Percentiles rank a stretch among this genome's conserved stretches.
Conservation (phyloP, 257 asterid genomes). For the Mentha longifolia region DNA sequence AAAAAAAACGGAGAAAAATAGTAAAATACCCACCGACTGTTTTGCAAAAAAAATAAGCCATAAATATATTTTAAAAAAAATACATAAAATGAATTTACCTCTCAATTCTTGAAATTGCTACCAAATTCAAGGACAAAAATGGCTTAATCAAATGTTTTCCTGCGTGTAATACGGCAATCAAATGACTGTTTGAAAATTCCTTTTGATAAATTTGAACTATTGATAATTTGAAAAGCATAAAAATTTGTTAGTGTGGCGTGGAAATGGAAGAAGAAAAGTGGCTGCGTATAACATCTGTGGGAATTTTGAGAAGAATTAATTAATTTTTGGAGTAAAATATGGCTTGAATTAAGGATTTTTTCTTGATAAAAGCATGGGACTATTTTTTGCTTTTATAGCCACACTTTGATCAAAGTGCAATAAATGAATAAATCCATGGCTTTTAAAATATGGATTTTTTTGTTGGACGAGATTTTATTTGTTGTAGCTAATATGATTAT, state of each 20-base stretch:
- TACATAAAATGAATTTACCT: not conserved
- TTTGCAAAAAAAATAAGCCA: not conserved
- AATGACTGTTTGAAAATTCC: not conserved
- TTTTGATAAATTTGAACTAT: not conserved
- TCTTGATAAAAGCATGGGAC: not conserved
- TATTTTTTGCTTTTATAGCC: slow-evolving; percentile 19
- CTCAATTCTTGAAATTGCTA: not conserved
- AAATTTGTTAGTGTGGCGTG: not conserved
- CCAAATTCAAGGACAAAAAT: not conserved
- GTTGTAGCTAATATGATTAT: not conserved
- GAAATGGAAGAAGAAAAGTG: not conserved
- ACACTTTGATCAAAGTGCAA: slow-evolving; percentile 11
- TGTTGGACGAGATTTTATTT: not conserved
- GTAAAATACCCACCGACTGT: slow-evolving; percentile 36
- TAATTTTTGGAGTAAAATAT: slow-evolving; percentile 31
- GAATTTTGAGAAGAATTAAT: slow-evolving; percentile 5
- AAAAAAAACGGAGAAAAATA: not conserved
- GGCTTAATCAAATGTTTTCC: not conserved
- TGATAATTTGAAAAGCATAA: not conserved
- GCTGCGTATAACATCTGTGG: slow-evolving; percentile 22
- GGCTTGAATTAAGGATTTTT: slow-evolving; percentile 38
- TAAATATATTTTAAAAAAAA: too few species aligned
- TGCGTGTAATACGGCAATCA: slow-evolving; percentile 3
- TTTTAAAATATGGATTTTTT: not conserved
- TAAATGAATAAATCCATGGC: slow-evolving; percentile 11